phyloP scores from a whole-genome alignment of 2,329 filamentous ascomycete genomes.

The Alternaria sp. region DNA sequence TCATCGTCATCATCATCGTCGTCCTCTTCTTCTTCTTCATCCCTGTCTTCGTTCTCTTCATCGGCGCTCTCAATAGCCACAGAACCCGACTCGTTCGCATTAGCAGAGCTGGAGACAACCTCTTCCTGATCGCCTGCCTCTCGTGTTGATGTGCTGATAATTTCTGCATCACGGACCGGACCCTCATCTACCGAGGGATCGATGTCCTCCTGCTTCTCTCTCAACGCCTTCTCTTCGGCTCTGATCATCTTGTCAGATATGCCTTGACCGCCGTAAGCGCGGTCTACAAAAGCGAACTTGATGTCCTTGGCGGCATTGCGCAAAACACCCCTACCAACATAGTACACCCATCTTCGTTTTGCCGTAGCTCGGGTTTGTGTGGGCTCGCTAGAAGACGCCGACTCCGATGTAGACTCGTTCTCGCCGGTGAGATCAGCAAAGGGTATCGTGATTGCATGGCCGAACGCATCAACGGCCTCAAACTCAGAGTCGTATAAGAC shows the following conservation, averaged over 20 bases:
- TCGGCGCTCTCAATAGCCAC: background rate
- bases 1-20: slow-evolving; percentile 21
- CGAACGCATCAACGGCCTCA: slow-evolving; percentile 64
- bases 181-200: slow-evolving; percentile 56
- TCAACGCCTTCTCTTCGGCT: slow-evolving; percentile 51
- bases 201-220: slow-evolving; percentile 55
- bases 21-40: slow-evolving; percentile 41
- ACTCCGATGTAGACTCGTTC: slow-evolving; percentile 36
- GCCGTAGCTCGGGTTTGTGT: slow-evolving; percentile 55
- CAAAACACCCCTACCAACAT: slow-evolving; percentile 65
- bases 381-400: slow-evolving; percentile 25
- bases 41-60: slow-evolving; percentile 36
- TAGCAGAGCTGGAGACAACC: slow-evolving; percentile 4
- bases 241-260: slow-evolving; percentile 49
- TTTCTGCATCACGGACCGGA: slow-evolving; percentile 44
- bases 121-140: slow-evolving; percentile 14
- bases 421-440: slow-evolving; percentile 58
- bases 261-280: slow-evolving; percentile 67
- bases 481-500: slow-evolving; percentile 61
- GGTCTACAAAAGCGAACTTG: slow-evolving; percentile 64
- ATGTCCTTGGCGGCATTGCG: slow-evolving; percentile 63
- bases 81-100: slow-evolving; percentile 1
- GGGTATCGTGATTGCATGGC: slow-evolving; percentile 59
- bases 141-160: slow-evolving; percentile 26
- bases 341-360: slow-evolving; percentile 64